Percentiles rank a stretch among this genome's conserved stretches.
Conservation (phyloP, 2,329 filamentous ascomycete species). For the Bipolaris zeicola region DNA sequence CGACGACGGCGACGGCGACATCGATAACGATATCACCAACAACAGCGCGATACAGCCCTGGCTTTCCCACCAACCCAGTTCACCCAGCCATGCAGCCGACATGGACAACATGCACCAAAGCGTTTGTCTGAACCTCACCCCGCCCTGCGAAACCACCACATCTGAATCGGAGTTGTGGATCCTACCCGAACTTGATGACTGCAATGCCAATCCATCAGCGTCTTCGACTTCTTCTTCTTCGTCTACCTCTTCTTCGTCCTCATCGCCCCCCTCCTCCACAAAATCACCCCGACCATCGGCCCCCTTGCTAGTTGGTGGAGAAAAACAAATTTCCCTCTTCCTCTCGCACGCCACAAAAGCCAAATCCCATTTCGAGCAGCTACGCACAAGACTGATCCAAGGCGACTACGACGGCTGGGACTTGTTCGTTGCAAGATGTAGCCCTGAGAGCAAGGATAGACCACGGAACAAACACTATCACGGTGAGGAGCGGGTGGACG, state of each 20-base stretch:
- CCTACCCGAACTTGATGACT: constrained; percentile 40
- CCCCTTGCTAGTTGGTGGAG: background rate
- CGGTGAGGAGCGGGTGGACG: constrained; percentile 39
- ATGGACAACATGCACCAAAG: constrained; percentile 31
- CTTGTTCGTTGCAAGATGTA: constrained; percentile 36
- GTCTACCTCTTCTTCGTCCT: background rate
- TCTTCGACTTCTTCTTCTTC: background rate
- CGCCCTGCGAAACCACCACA: constrained; percentile 1
- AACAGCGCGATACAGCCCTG: constrained; percentile 16
- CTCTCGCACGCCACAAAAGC: constrained; percentile 30
- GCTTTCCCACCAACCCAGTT: constrained; percentile 21
- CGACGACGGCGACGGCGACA: constrained; percentile 1
- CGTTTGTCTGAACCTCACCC: constrained; percentile 31
- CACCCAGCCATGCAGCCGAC: constrained; percentile 4
- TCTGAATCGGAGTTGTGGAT: constrained; percentile 41
- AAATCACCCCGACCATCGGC: background rate
- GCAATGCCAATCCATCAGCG: constrained; percentile 23
- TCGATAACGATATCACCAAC: background rate
- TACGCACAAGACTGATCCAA: constrained; percentile 28
- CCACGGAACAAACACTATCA: constrained; percentile 18
- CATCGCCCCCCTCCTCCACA: background rate
- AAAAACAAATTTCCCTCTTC: constrained; percentile 23
- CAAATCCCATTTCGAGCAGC: constrained; percentile 37
- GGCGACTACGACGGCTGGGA: constrained; percentile 43
- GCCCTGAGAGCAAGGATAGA: constrained; percentile 22